These are phyloP conservation scores for Blastomyces gilchristii DNA, from an alignment of 2,329 filamentous ascomycete species.

Conservation along the genomic window DNA sequence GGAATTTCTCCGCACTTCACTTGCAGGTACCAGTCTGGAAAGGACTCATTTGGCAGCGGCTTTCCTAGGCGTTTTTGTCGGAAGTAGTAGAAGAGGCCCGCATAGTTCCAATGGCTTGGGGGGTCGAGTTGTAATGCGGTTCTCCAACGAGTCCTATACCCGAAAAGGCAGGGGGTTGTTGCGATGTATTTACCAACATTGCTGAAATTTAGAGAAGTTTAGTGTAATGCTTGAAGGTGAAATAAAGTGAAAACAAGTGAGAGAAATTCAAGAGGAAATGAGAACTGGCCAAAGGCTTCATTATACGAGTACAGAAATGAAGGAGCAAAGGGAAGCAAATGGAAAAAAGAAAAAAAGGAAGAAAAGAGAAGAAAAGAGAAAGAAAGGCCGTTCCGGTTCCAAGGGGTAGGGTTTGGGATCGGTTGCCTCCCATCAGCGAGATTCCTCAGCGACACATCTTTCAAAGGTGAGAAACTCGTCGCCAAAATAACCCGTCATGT, in stretches of 20 bases:
- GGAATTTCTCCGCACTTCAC: neutral
- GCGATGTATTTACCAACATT: neutral
- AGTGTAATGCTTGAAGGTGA: neutral
- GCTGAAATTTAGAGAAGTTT: neutral
- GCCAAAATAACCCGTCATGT: slow-evolving; percentile 24
- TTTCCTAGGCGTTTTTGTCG: slow-evolving; percentile 13
- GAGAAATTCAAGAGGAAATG: neutral
- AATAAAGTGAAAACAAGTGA: neutral
- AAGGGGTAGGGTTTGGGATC: neutral
- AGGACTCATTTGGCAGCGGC: slow-evolving; percentile 1
- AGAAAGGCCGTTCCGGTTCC: neutral
- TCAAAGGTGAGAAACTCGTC: slow-evolving; percentile 9
- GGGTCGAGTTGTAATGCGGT: slow-evolving; percentile 2
- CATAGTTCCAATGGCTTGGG: neutral
- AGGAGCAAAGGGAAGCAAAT: neutral
- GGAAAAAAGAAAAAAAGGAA: neutral
- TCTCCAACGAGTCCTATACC: slow-evolving; percentile 9
- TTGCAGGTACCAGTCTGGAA: neutral
- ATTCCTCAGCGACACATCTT: neutral
- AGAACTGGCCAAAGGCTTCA: neutral
- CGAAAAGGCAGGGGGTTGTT: neutral
- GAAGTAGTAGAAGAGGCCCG: neutral
- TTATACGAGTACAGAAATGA: slow-evolving; percentile 2
- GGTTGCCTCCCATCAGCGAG: neutral
- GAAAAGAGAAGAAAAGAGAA: neutral